These are phyloP conservation scores for Quercus ilex DNA, from an alignment of 306 rosid species.

Conservation along the genomic window DNA sequence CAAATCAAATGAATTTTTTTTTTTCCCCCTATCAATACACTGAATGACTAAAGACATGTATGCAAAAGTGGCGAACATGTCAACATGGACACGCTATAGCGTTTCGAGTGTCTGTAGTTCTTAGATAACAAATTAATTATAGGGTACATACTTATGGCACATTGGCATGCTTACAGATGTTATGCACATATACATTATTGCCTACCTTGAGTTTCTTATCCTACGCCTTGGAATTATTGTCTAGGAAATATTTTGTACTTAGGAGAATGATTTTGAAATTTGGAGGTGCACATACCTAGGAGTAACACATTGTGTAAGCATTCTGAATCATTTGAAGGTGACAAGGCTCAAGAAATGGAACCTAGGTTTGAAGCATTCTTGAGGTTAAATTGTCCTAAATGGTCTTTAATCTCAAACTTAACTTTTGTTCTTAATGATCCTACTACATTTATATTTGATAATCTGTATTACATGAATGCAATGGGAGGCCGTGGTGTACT, in stretches of 20 bases:
- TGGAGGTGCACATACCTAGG: conserved; percentile 33
- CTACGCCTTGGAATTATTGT: neutral
- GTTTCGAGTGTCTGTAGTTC: too few species aligned
- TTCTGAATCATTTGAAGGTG: conserved; percentile 16
- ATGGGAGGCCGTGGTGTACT: conserved; percentile 29
- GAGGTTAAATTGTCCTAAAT: conserved; percentile 20
- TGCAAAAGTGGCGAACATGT: too few species aligned
- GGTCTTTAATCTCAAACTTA: conserved; percentile 7
- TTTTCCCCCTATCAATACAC: too few species aligned
- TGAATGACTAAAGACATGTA: too few species aligned
- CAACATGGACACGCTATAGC: too few species aligned
- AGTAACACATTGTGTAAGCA: conserved; percentile 27
- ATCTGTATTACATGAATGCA: conserved; percentile 19
- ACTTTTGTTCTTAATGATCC: conserved; percentile 29
- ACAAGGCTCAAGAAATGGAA: conserved; percentile 7
- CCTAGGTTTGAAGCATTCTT: conserved; percentile 26
- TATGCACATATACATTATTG: neutral
- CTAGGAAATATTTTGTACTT: neutral
- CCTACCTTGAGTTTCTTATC: neutral
- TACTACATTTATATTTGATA: conserved; percentile 19
- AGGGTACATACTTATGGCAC: too few species aligned
- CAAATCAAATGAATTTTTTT: too few species aligned
- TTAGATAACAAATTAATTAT: too few species aligned
- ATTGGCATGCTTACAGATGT: neutral
- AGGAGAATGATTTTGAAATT: neutral